phyloP scores from a whole-genome alignment of 805 yeast species.

The Saturnispora mendoncae region DNA sequence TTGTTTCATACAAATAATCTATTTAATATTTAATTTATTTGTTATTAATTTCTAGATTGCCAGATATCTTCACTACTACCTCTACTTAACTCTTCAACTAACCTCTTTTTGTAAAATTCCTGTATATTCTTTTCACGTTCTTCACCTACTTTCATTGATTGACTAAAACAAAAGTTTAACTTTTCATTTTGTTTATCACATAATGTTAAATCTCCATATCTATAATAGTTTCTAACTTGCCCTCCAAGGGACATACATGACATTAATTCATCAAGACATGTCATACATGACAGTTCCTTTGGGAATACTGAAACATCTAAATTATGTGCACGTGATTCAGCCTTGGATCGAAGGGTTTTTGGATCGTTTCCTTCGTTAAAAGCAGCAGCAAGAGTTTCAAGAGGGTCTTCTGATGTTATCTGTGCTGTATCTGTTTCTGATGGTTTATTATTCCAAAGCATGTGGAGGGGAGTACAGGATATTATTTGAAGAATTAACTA shows the following conservation, averaged over 20 bases:
- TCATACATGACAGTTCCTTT: slow-evolving; percentile 53
- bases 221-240: slow-evolving; percentile 71
- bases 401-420: slow-evolving; percentile 6
- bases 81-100: slow-evolving; percentile 48
- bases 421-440: neutral
- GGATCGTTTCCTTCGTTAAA: slow-evolving; percentile 8
- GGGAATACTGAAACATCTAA: slow-evolving; percentile 25
- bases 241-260: slow-evolving; percentile 89
- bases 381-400: neutral
- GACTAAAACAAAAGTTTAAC: slow-evolving; percentile 69
- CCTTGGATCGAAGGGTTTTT: slow-evolving; percentile 22
- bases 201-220: slow-evolving; percentile 69
- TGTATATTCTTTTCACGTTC: slow-evolving; percentile 45
- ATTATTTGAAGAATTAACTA: neutral
- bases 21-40: neutral
- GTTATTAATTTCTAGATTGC: slow-evolving; percentile 33
- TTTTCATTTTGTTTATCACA: slow-evolving; percentile 66
- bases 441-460: slow-evolving; percentile 13
- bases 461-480: neutral
- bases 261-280: slow-evolving; percentile 80
- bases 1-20: slow-evolving; percentile 5
- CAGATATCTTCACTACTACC: slow-evolving; percentile 87
- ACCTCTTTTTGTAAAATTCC: slow-evolving; percentile 56
- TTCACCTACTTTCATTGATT: slow-evolving; percentile 47
- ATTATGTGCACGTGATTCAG: slow-evolving; percentile 23